Percentiles rank a stretch among this genome's conserved stretches.
Conservation (phyloP, 768 basidiomycete genomes). For the Holtermanniella nyarrowii region DNA sequence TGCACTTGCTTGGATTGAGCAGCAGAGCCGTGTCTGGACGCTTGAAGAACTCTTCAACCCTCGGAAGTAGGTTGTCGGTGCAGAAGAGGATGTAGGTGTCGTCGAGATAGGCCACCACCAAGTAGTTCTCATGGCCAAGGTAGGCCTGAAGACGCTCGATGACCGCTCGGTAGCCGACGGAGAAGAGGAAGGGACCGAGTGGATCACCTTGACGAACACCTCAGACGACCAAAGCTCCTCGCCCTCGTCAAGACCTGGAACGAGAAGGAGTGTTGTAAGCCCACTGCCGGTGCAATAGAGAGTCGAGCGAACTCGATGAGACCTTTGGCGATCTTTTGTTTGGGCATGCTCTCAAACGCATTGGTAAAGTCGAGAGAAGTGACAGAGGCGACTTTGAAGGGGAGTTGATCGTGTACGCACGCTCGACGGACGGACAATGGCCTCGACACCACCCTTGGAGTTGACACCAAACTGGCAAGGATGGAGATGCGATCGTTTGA, state of each 20-base stretch:
- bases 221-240: no score
- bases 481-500: neutral
- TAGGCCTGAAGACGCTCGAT: slow-evolving; percentile 3
- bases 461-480: slow-evolving; percentile 11
- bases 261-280: no score
- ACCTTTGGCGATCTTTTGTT: no score
- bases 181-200: slow-evolving; percentile 15
- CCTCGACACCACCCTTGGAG: slow-evolving; percentile 13
- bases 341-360: no score
- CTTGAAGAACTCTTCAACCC: slow-evolving; percentile 1
- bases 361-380: no score
- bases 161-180: slow-evolving; percentile 8
- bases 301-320: no score
- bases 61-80: neutral
- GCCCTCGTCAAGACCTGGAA: no score
- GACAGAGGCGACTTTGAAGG: no score
- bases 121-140: slow-evolving; percentile 8
- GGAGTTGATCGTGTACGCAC: no score
- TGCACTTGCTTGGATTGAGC: slow-evolving; percentile 8
- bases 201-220: no score
- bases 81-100: slow-evolving; percentile 15
- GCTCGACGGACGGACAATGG: no score
- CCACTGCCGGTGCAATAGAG: no score
- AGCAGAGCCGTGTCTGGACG: neutral
- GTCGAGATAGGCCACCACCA: slow-evolving; percentile 18